Percentiles rank a stretch among this genome's conserved stretches.
phyloP scores from a whole-genome alignment of 495 filamentous ascomycete species.

The Xylaria venustula region DNA sequence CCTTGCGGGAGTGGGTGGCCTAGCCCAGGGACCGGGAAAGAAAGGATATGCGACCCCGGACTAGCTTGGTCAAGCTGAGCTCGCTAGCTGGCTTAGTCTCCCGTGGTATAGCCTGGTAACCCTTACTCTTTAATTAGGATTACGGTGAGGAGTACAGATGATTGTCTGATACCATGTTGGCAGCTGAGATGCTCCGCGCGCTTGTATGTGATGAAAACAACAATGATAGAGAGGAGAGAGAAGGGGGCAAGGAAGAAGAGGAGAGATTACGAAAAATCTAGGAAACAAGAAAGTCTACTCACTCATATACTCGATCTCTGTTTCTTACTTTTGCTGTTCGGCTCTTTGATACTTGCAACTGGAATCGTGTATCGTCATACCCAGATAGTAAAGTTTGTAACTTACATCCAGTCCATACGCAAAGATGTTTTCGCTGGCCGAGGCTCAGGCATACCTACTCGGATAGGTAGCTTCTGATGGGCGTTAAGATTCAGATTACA shows the following conservation, averaged over 20 bases:
- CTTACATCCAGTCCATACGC: not conserved
- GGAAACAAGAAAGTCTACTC: not conserved
- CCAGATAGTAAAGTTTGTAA: not conserved
- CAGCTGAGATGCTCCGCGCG: constrained; percentile 1
- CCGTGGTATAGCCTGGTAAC: constrained; percentile 11
- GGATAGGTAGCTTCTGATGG: not conserved
- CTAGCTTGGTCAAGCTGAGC: constrained; percentile 18
- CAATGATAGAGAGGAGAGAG: not conserved
- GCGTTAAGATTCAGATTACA: not conserved
- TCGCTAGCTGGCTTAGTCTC: constrained; percentile 15
- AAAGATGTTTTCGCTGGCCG: constrained; percentile 7
- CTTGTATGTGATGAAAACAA: constrained; percentile 4
- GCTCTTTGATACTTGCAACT: not conserved
- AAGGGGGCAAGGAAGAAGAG: no score
- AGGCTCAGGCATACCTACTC: constrained; percentile 1
- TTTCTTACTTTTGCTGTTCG: not conserved
- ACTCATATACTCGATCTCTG: not conserved
- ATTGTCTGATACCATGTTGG: not conserved
- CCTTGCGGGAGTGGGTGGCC: constrained; percentile 14
- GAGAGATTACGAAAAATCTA: not conserved
- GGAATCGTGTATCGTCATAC: constrained; percentile 2
- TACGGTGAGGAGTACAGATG: constrained; percentile 11
- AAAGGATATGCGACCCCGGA: constrained; percentile 17
- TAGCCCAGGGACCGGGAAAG: constrained; percentile 17
- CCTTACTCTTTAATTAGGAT: constrained; percentile 13